Evolutionary conservation across 106 monocot genomes (phyloP).

Genomic region (Dendrobium chrysotoxum): DNA sequence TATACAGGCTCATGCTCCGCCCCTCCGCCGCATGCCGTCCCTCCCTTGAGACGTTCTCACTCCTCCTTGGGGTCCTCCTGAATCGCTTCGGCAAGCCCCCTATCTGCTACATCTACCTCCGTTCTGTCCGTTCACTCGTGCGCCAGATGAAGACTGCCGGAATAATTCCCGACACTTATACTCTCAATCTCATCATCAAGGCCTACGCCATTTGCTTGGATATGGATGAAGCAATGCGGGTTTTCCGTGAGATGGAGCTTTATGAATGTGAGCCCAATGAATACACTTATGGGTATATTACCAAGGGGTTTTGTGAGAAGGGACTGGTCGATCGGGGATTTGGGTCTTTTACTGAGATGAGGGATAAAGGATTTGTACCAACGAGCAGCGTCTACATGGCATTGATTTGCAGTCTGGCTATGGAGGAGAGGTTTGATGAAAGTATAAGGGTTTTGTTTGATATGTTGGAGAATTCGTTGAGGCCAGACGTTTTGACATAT

Average conservation of each 20-base stretch:
- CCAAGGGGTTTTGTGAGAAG: constrained; percentile 76
- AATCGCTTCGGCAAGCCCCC: constrained; percentile 57
- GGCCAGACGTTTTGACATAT: constrained; percentile 72
- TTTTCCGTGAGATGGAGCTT: constrained; percentile 72
- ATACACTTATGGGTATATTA: constrained; percentile 70
- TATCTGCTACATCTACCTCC: constrained; percentile 65
- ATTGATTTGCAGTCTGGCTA: constrained; percentile 48
- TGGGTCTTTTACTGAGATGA: constrained; percentile 63
- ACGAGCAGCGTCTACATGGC: constrained; percentile 59
- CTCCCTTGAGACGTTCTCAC: constrained; percentile 54
- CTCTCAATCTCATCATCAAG: constrained; percentile 74
- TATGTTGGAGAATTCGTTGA: constrained; percentile 52
- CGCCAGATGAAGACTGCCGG: constrained; percentile 81
- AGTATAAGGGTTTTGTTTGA: constrained; percentile 52
- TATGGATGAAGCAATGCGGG: constrained; percentile 70
- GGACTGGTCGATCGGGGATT: constrained; percentile 53
- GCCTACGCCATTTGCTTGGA: constrained; percentile 70
- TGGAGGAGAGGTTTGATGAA: constrained; percentile 71
- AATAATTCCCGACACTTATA: constrained; percentile 54
- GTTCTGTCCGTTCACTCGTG: constrained; percentile 60
- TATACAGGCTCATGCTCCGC: constrained; percentile 61
- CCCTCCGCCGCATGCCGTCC: constrained; percentile 26
- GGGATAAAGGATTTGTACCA: constrained; percentile 67
- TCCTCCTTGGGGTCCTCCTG: constrained; percentile 62
- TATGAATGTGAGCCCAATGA: constrained; percentile 81